Base-by-base conservation (phyloP, 2,329 filamentous ascomycete species). In the Fusarium sp. region DNA sequence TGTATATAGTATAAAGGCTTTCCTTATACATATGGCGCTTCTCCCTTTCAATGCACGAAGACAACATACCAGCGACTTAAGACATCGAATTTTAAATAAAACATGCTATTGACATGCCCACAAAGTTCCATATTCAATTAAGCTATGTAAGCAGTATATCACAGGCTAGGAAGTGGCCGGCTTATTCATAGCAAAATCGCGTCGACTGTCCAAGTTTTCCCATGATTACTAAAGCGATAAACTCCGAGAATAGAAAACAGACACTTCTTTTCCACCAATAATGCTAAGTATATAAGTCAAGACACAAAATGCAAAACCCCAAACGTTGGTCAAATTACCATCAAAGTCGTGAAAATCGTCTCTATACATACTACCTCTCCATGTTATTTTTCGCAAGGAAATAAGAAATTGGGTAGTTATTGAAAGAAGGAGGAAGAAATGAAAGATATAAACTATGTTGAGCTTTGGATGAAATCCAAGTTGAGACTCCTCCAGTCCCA, bases 401-500 rank as follows among this genome's bases (percentile, higher is more conserved):
- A 18, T 25, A 2, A 18, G 30, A 34, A 10, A 3, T 7, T 27
- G 38, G 16, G 15, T n/a, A n/a, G 8, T n/a, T 4, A 12, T 12
- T 15, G 18, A 15, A n/a, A 30, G 54, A n/a, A 18, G 18, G 40
- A 29, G 20, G n/a, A 15, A 38, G 6, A 24, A 30, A 40, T 16
- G 1, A 11, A n/a, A 25, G 13, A 51, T 15, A 15, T 34, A 32
- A 6, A 4, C 51, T 72, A 71, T 45, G 48, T 63, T 34, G 69
- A 58, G 40, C 69, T 67, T 7, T 70, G 58, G 24, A 75, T 75
- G 34, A 75, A 75, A 46, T 72, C 69, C 53, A 75, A 48, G 22
- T 72, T 65, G 4, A 75, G 55, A 22, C 73, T 75, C 13, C 65
- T 62, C 73, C 73, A 75, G 13, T 75, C 71, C 73, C 73, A 75